phyloP scores from a whole-genome alignment of 352 stramenopile genomes.

The Pythium guiyangense region DNA sequence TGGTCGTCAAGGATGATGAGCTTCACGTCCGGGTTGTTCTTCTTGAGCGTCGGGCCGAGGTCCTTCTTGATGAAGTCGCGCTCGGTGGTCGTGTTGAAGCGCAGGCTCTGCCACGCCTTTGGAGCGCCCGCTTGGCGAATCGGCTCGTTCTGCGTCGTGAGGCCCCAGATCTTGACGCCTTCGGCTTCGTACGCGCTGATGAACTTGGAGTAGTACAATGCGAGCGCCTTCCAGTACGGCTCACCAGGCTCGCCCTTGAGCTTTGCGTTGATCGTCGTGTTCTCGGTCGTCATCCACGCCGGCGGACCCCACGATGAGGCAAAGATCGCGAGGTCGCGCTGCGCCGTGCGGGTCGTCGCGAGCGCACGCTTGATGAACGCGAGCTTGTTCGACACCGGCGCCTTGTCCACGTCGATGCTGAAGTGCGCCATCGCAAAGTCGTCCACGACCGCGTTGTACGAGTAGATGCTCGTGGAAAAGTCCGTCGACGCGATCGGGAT shows the following conservation, averaged over 20 bases:
- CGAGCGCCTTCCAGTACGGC: constrained; percentile 66
- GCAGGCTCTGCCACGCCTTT: constrained; percentile 53
- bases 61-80: constrained; percentile 72
- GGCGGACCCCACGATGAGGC: constrained; percentile 81
- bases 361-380: too few relatives aligned
- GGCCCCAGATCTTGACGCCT: constrained; percentile 74
- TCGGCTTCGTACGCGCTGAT: constrained; percentile 67
- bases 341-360: constrained; percentile 31
- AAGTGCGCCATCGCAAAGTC: too few relatives aligned
- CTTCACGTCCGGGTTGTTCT: too few relatives aligned
- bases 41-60: constrained; percentile 59
- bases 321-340: constrained; percentile 60
- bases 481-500: constrained; percentile 83
- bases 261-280: constrained; percentile 52
- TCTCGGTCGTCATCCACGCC: constrained; percentile 83
- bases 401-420: too few relatives aligned
- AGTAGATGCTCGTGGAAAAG: too few relatives aligned
- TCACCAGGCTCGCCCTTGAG: constrained; percentile 51
- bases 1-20: constrained; percentile 86
- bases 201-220: too few relatives aligned
- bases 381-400: too few relatives aligned
- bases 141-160: too few relatives aligned
- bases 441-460: too few relatives aligned
- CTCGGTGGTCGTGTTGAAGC: constrained; percentile 33
- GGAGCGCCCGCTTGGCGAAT: constrained; percentile 26